phyloP scores from a whole-genome alignment of 169 alveolate species.

The Babesia gibsoni region DNA sequence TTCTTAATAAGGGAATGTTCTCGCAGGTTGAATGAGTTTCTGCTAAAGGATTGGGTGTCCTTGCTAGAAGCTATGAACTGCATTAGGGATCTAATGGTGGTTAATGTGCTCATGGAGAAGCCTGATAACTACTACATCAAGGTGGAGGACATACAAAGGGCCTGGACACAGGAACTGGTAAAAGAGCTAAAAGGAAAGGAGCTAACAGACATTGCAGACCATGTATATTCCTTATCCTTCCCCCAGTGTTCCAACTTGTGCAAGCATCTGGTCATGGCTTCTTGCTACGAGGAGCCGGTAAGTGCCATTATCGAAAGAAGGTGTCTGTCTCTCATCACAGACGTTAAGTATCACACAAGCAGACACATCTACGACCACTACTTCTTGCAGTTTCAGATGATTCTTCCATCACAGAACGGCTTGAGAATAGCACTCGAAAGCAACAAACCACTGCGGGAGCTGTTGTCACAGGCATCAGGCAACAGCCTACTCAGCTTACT shows the following conservation, averaged over 20 bases:
- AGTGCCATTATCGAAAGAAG: slow-evolving; percentile 16
- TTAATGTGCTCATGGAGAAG: slow-evolving; percentile 11
- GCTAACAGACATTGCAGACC: slow-evolving; percentile 13
- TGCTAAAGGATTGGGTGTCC: slow-evolving; percentile 20
- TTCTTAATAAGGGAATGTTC: neutral
- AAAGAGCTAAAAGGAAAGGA: neutral
- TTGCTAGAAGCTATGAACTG: slow-evolving; percentile 9
- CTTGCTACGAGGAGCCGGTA: slow-evolving; percentile 20
- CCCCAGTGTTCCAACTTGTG: slow-evolving; percentile 32
- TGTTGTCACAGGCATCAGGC: neutral
- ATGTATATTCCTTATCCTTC: slow-evolving; percentile 5
- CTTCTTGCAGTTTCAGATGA: slow-evolving; percentile 32
- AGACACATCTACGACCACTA: slow-evolving; percentile 18
- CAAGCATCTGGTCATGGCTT: slow-evolving; percentile 24
- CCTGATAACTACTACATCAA: slow-evolving; percentile 9
- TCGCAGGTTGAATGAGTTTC: neutral
- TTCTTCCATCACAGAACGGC: slow-evolving; percentile 6
- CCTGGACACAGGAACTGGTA: slow-evolving; percentile 19
- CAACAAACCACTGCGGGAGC: slow-evolving; percentile 2
- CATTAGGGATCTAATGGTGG: slow-evolving; percentile 15
- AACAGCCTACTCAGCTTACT: slow-evolving; percentile 5
- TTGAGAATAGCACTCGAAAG: slow-evolving; percentile 2
- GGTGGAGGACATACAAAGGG: slow-evolving; percentile 10
- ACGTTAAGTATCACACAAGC: slow-evolving; percentile 27
- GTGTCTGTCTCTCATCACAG: slow-evolving; percentile 23